Percentiles rank a stretch among this genome's conserved stretches.
Conservation (phyloP, 2,329 filamentous ascomycete genomes). For the Sporothrix phasma region DNA sequence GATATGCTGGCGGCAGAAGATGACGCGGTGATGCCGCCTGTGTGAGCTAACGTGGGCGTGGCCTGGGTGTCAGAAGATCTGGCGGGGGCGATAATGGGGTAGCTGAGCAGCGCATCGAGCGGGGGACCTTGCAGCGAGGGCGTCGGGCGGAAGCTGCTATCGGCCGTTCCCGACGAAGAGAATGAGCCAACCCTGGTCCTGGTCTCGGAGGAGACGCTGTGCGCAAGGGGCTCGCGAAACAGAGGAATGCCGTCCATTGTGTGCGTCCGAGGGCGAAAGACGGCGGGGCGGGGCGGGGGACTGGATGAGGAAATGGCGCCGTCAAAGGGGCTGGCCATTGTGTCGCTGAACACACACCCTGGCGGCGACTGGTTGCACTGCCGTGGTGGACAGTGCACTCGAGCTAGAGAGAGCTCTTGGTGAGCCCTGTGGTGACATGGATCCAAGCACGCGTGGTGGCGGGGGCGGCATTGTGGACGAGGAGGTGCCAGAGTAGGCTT, state of each 20-base stretch:
- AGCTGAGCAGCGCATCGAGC: slow-evolving; percentile 32
- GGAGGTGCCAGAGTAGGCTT: slow-evolving; percentile 4
- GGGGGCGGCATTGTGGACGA: slow-evolving; percentile 17
- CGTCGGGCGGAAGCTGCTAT: slow-evolving; percentile 29
- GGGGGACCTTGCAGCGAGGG: slow-evolving; percentile 33
- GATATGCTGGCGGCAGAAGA: slow-evolving; percentile 13
- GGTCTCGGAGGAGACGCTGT: slow-evolving; percentile 34
- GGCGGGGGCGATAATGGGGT: slow-evolving; percentile 28
- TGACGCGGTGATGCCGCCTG: slow-evolving; percentile 11
- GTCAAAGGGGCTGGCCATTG: slow-evolving; percentile 42
- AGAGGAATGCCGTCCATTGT: slow-evolving; percentile 43
- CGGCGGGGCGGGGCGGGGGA: slow-evolving; percentile 29
- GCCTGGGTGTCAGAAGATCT: slow-evolving; percentile 30
- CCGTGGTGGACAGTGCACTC: slow-evolving; percentile 27
- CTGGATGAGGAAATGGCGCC: slow-evolving; percentile 31
- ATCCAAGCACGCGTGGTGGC: slow-evolving; percentile 26
- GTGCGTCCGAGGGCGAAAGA: slow-evolving; percentile 44
- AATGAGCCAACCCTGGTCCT: slow-evolving; percentile 62
- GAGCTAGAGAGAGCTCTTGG: slow-evolving; percentile 38
- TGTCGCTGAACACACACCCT: slow-evolving; percentile 54
- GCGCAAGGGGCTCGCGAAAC: slow-evolving; percentile 36
- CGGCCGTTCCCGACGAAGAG: slow-evolving; percentile 50
- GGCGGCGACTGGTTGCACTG: slow-evolving; percentile 31
- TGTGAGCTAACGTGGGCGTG: slow-evolving; percentile 17
- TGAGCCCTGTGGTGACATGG: slow-evolving; percentile 36